These are phyloP conservation scores for Moricandia moricandioides DNA, from an alignment of 345 rosid species.

Conservation along the genomic window DNA sequence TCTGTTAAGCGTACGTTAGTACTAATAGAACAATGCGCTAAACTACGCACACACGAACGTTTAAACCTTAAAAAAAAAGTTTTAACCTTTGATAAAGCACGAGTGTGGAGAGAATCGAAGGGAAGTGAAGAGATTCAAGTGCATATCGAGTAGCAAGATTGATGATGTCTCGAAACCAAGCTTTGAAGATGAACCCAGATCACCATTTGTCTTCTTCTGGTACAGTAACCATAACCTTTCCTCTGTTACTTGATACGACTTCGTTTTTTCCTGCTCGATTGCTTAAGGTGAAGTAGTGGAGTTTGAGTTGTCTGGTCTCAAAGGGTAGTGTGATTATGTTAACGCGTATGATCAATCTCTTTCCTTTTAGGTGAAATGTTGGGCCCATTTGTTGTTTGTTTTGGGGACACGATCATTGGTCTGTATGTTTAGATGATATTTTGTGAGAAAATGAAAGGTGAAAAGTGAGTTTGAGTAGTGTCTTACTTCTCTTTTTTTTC, in stretches of 20 bases:
- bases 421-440: not conserved
- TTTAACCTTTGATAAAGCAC: constrained; percentile 39
- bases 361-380: no score
- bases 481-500: not conserved
- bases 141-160: constrained; percentile 34
- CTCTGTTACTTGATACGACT: not conserved
- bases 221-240: constrained; percentile 31
- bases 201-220: constrained; percentile 71
- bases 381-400: no score
- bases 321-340: no score
- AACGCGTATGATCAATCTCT: no score
- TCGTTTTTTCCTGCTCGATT: no score
- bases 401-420: not conserved
- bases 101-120: constrained; percentile 45
- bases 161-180: constrained; percentile 24
- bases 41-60: not conserved
- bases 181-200: constrained; percentile 56
- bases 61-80: not conserved
- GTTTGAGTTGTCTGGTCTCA: no score
- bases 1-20: constrained; percentile 13
- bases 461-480: not conserved
- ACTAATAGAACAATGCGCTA: constrained; percentile 6
- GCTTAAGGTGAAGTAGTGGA: no score
- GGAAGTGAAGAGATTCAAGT: constrained; percentile 66
- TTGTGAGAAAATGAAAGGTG: not conserved